Conservation (phyloP, 139 green algal genomes). For the Ulvella scutata region DNA sequence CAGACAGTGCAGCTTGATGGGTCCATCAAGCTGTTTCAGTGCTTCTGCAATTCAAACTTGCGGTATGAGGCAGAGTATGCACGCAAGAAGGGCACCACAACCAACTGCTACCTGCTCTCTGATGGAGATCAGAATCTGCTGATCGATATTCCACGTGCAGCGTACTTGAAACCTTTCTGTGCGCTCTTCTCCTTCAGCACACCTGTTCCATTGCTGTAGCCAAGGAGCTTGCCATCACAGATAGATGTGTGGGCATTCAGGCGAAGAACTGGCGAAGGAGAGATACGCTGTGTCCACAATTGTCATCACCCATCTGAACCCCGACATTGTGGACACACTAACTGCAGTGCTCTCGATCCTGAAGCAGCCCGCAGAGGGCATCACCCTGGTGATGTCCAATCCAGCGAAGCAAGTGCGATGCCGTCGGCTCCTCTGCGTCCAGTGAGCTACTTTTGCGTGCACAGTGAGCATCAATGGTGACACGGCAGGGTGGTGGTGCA, state of each 20-base stretch:
- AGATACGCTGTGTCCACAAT: slow-evolving; percentile 36
- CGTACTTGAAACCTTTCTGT: slow-evolving; percentile 47
- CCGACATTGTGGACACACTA: slow-evolving; percentile 59
- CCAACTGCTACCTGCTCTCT: slow-evolving; percentile 80
- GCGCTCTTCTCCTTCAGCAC: slow-evolving; percentile 9
- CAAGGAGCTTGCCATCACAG: neutral
- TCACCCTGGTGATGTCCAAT: slow-evolving; percentile 66
- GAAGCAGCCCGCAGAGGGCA: neutral
- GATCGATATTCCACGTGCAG: slow-evolving; percentile 64
- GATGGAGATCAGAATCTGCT: slow-evolving; percentile 24
- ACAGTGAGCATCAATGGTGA: neutral
- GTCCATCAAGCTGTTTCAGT: neutral
- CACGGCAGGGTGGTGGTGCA: slow-evolving; percentile 4
- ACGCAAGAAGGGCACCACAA: slow-evolving; percentile 63
- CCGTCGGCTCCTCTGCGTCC: neutral
- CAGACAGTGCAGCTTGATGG: neutral
- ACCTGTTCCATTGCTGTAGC: neutral
- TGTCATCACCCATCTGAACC: slow-evolving; percentile 72
- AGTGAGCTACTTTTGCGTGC: neutral
- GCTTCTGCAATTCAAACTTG: slow-evolving; percentile 4
- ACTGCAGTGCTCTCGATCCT: slow-evolving; percentile 35
- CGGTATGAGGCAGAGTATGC: slow-evolving; percentile 72
- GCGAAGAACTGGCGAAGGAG: slow-evolving; percentile 17
- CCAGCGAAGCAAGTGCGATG: slow-evolving; percentile 24
- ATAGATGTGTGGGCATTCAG: slow-evolving; percentile 15